Evolutionary conservation across 2,329 filamentous ascomycete genomes (phyloP).

Genomic region (Sporothrix pallida): DNA sequence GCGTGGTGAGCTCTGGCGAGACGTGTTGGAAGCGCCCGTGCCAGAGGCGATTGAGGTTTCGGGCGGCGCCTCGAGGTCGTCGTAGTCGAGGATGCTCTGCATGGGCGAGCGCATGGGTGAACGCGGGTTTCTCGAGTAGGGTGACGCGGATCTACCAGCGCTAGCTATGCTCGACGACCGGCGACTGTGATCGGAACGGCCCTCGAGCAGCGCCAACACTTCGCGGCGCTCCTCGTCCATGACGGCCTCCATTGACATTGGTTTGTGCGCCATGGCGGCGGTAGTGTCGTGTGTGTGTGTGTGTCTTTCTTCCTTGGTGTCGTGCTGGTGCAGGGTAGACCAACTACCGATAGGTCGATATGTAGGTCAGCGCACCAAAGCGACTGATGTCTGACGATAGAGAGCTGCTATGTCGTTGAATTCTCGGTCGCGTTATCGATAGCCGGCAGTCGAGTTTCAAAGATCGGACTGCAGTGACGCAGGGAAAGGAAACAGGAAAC

Average conservation of each 20-base stretch:
- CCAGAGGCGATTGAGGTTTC: slow-evolving; percentile 12
- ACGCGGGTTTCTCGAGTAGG: slow-evolving; percentile 58
- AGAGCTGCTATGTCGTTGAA: background rate
- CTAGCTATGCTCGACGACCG: slow-evolving; percentile 42
- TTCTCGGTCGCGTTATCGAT: background rate
- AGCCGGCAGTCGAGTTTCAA: background rate
- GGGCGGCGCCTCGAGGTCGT: slow-evolving; percentile 42
- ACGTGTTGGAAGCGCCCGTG: slow-evolving; percentile 5
- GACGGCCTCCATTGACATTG: slow-evolving; percentile 77
- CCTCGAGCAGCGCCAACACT: slow-evolving; percentile 72
- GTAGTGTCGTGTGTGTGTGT: background rate
- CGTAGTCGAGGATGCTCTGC: slow-evolving; percentile 69
- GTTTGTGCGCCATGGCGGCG: slow-evolving; percentile 46
- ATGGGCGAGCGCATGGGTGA: slow-evolving; percentile 73
- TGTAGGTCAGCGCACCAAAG: slow-evolving; percentile 3
- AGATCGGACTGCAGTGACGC: background rate
- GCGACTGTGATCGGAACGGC: slow-evolving; percentile 42
- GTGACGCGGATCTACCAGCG: slow-evolving; percentile 56
- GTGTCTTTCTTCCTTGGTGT: background rate
- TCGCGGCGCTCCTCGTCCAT: slow-evolving; percentile 79
- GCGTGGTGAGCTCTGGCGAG: slow-evolving; percentile 47
- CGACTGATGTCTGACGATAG: background rate
- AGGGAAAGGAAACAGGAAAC: background rate
- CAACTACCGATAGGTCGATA: background rate
- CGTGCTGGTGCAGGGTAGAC: slow-evolving; percentile 1